These are phyloP conservation scores for Apocynum venetum DNA, from an alignment of 257 asterid genomes.

Conservation along the genomic window DNA sequence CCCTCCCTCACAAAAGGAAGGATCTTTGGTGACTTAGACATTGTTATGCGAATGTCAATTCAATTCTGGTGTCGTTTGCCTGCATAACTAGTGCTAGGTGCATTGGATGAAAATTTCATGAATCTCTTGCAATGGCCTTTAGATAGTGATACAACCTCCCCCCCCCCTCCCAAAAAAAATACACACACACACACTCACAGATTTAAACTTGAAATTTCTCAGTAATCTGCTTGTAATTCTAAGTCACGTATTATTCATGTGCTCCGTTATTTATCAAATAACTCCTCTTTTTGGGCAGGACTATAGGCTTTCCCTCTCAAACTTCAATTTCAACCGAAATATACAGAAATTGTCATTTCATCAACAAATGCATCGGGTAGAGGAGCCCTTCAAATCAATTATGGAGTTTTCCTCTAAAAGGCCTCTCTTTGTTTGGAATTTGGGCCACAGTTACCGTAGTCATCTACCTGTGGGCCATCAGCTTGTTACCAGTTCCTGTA, in stretches of 20 bases:
- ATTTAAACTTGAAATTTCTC: not conserved
- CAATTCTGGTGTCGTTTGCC: not conserved
- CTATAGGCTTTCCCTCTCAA: conserved; percentile 29
- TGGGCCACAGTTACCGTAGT: conserved; percentile 18
- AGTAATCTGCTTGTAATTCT: not conserved
- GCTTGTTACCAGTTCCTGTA: conserved; percentile 23
- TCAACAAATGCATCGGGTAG: conserved; percentile 31
- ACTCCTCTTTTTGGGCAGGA: conserved; percentile 38
- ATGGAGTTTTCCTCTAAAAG: conserved; percentile 43
- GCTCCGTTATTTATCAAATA: not conserved
- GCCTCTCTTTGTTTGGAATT: conserved; percentile 35
- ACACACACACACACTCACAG: not conserved
- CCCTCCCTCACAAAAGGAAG: not conserved
- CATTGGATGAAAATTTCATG: not conserved
- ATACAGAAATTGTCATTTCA: conserved; percentile 12
- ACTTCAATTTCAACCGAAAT: conserved; percentile 40
- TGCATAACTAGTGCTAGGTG: not conserved
- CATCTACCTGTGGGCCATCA: conserved; percentile 28
- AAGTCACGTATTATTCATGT: not conserved
- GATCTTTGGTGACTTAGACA: not conserved
- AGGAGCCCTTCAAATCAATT: conserved; percentile 45
- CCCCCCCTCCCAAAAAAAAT: no score
- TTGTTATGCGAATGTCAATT: not conserved
- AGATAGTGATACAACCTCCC: not conserved
- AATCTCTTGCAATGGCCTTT: not conserved